A percentile compares a stretch with the other conserved stretches of the same genome.
These are phyloP conservation scores for Penicillium olsonii DNA, from an alignment of 2,329 filamentous ascomycete species.

Conservation along the genomic window DNA sequence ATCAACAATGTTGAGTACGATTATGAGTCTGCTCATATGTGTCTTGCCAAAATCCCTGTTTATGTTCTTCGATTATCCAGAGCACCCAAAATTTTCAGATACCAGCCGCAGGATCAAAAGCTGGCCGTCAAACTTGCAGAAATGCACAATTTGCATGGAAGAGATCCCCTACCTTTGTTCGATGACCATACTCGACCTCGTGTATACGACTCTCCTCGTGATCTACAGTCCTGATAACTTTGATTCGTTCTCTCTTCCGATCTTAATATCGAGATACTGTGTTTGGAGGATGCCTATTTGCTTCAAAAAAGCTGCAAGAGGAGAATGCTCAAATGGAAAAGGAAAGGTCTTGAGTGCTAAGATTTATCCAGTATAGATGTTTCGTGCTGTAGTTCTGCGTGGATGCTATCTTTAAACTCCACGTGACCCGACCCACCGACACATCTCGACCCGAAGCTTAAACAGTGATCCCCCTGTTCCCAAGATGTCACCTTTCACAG, in stretches of 20 bases:
- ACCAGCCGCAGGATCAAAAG: slow-evolving; percentile 5
- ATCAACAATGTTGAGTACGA: slow-evolving; percentile 16
- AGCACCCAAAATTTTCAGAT: slow-evolving; percentile 10
- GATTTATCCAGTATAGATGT: no score
- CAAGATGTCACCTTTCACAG: slow-evolving; percentile 1
- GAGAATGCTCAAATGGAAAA: no score
- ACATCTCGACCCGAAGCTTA: slow-evolving; percentile 12
- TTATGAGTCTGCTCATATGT: slow-evolving; percentile 13
- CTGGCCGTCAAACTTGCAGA: slow-evolving; percentile 7
- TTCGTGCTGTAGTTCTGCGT: not conserved
- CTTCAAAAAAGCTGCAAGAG: no score
- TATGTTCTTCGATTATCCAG: slow-evolving; percentile 6
- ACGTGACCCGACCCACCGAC: slow-evolving; percentile 10
- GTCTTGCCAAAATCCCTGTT: not conserved
- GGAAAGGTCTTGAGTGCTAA: no score
- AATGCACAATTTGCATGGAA: slow-evolving; percentile 13
- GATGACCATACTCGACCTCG: slow-evolving; percentile 5
- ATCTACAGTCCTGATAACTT: no score
- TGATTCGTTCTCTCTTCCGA: no score
- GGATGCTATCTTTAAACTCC: not conserved
- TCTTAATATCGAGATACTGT: no score
- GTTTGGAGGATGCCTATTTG: no score
- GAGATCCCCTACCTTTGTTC: slow-evolving; percentile 13
- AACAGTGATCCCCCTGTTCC: slow-evolving; percentile 12
- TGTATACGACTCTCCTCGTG: slow-evolving; percentile 1